Evolutionary conservation across 805 yeast species (phyloP).

Genomic region (Saccharomycopsis olivae): DNA sequence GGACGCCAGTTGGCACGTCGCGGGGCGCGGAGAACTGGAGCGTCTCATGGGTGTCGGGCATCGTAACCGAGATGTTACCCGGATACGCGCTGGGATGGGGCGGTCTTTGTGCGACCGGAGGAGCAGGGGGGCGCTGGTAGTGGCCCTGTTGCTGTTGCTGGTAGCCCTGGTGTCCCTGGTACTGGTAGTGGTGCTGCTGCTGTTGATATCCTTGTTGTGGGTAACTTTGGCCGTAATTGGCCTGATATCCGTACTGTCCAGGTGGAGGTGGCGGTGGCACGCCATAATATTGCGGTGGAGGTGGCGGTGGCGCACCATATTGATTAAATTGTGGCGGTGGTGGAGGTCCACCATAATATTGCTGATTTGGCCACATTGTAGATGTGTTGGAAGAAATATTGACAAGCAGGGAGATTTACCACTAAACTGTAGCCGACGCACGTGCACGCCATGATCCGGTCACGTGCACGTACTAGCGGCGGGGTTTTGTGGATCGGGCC

Average conservation of each 20-base stretch:
- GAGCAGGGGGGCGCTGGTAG: not conserved
- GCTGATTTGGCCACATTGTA: too few species aligned
- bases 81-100: not conserved
- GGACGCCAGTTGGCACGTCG: not conserved
- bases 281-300: not conserved
- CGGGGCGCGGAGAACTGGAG: not conserved
- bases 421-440: too few species aligned
- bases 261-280: not conserved
- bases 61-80: not conserved
- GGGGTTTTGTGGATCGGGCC: too few species aligned
- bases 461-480: too few species aligned
- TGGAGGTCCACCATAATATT: too few species aligned
- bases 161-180: not conserved
- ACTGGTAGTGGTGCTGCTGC: not conserved
- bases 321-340: too few species aligned
- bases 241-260: not conserved
- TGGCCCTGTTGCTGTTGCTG: not conserved
- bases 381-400: too few species aligned
- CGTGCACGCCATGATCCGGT: too few species aligned
- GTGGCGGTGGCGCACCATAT: not conserved
- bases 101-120: not conserved
- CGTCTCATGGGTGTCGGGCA: not conserved
- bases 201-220: not conserved
- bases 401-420: too few species aligned
- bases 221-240: not conserved